Conservation (phyloP, 2,329 filamentous ascomycete genomes). For the Cryphonectria carpinicola region DNA sequence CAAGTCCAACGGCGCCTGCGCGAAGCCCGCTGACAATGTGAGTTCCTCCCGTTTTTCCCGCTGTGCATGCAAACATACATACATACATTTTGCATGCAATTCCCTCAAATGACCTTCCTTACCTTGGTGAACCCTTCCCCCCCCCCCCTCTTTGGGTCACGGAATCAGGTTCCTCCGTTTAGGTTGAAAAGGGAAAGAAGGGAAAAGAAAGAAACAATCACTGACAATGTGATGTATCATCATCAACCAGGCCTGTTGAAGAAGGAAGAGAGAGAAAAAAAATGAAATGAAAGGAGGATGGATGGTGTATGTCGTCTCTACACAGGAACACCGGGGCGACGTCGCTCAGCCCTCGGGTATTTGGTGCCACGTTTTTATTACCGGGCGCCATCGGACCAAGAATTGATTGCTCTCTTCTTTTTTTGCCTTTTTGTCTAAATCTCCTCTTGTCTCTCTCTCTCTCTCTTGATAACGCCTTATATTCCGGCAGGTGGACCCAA, state of each 20-base stretch:
- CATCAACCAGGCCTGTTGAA: neutral
- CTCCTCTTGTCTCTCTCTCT: neutral
- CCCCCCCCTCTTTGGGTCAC: neutral
- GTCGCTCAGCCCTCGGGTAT: neutral
- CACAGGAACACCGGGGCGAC: too few species aligned
- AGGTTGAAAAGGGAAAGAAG: neutral
- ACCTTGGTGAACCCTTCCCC: too few species aligned
- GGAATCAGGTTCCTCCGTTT: neutral
- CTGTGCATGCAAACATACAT: neutral
- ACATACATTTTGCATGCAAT: neutral
- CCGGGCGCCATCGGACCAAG: neutral
- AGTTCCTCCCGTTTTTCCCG: conserved; percentile 2
- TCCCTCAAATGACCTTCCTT: neutral
- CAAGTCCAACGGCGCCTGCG: conserved; percentile 30
- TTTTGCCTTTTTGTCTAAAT: neutral
- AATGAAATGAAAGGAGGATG: too few species aligned
- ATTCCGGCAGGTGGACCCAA: neutral
- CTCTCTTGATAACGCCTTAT: neutral
- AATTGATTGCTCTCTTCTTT: neutral
- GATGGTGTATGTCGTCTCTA: too few species aligned
- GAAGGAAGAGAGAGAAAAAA: neutral
- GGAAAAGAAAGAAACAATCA: neutral
- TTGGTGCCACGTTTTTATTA: neutral
- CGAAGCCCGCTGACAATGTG: conserved; percentile 29
- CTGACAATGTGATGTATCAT: neutral